These are phyloP conservation scores for Phialophora chinensis DNA, from an alignment of 2,329 filamentous ascomycete genomes.

Conservation along the genomic window DNA sequence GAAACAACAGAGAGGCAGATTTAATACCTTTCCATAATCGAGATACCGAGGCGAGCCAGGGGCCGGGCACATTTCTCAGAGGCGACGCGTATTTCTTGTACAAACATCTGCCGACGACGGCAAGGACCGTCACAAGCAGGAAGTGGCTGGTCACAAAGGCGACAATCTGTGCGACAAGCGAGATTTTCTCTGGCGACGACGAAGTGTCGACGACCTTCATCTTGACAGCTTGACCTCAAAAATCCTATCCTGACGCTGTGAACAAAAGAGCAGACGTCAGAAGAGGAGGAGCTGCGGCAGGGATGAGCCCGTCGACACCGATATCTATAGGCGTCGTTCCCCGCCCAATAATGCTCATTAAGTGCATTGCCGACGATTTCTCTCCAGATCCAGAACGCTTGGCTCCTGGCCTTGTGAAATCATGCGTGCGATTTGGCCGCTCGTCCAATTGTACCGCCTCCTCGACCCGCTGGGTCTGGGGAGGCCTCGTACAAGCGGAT, in stretches of 20 bases:
- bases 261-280: background rate
- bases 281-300: background rate
- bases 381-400: slow-evolving; percentile 2
- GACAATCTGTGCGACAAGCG: slow-evolving; percentile 26
- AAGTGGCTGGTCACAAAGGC: slow-evolving; percentile 30
- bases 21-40: slow-evolving; percentile 45
- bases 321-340: slow-evolving; percentile 3
- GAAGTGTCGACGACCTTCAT: slow-evolving; percentile 16
- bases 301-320: background rate
- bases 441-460: slow-evolving; percentile 1
- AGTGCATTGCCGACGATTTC: slow-evolving; percentile 7
- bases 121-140: slow-evolving; percentile 25
- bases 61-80: slow-evolving; percentile 50
- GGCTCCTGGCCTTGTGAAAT: background rate
- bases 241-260: background rate
- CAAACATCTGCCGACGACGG: slow-evolving; percentile 26
- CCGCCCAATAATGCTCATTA: slow-evolving; percentile 6
- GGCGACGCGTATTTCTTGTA: slow-evolving; percentile 55
- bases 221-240: background rate
- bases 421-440: background rate
- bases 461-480: background rate
- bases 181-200: slow-evolving; percentile 13
- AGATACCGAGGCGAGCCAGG: slow-evolving; percentile 49
- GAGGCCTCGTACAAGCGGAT: background rate
- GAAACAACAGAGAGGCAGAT: background rate